Conservation (phyloP, 2,329 filamentous ascomycete species). For the Botrytis fabae region DNA sequence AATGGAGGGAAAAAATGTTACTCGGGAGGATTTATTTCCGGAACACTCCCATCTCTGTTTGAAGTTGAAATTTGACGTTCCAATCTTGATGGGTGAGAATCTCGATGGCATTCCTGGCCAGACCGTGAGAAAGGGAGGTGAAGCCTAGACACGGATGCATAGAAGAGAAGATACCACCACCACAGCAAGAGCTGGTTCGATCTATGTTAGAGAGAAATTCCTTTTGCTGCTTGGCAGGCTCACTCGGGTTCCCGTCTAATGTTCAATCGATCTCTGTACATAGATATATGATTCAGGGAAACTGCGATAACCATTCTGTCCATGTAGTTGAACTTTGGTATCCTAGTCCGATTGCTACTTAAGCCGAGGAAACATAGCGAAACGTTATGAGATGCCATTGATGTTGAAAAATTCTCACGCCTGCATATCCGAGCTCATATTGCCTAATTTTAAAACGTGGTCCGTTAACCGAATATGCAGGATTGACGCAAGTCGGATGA, state of each 20-base stretch:
- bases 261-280: neutral
- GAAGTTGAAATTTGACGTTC: neutral
- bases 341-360: neutral
- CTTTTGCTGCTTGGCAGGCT: neutral
- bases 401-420: neutral
- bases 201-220: neutral
- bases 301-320: neutral
- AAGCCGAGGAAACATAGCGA: neutral
- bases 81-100: neutral
- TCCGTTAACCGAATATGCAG: neutral
- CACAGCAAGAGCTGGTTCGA: neutral
- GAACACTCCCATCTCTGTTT: neutral
- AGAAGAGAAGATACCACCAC: neutral
- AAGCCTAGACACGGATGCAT: neutral
- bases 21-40: neutral
- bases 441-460: neutral
- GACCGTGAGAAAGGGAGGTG: neutral
- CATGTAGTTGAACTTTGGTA: neutral
- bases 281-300: neutral
- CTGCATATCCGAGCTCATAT: neutral
- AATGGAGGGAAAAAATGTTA: neutral
- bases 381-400: neutral
- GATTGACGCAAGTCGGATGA: neutral
- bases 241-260: neutral
- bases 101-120: neutral